These are phyloP conservation scores for Achaetomium macrosporum DNA, from an alignment of 2,329 filamentous ascomycete species.

Conservation along the genomic window DNA sequence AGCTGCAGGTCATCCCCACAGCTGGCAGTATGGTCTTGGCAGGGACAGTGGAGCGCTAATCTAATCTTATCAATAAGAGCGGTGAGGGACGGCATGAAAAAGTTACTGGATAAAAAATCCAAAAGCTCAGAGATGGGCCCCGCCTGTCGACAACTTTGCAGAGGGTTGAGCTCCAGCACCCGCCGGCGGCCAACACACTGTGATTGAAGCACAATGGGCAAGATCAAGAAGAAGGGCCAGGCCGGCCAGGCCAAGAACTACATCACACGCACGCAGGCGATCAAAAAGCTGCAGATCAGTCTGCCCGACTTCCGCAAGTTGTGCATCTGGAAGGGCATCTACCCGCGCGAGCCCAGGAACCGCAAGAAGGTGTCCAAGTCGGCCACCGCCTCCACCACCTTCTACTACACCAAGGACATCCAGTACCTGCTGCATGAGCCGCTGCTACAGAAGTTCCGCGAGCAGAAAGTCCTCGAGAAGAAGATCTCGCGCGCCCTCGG, in stretches of 20 bases:
- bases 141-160: slow-evolving; percentile 11
- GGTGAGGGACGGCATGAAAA: slow-evolving; percentile 26
- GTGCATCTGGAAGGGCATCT: slow-evolving; percentile 99
- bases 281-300: slow-evolving; percentile 95
- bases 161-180: not conserved
- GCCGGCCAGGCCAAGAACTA: slow-evolving; percentile 96
- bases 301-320: slow-evolving; percentile 95
- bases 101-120: slow-evolving; percentile 21
- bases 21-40: slow-evolving; percentile 8
- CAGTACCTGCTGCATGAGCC: slow-evolving; percentile 98
- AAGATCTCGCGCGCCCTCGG: slow-evolving; percentile 93
- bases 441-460: slow-evolving; percentile 86
- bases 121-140: slow-evolving; percentile 18
- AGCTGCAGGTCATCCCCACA: not conserved
- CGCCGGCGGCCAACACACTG: slow-evolving; percentile 21
- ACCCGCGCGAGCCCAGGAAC: slow-evolving; percentile 91
- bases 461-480: slow-evolving; percentile 94
- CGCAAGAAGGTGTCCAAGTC: slow-evolving; percentile 96
- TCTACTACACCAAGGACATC: slow-evolving; percentile 89
- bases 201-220: slow-evolving; percentile 49
- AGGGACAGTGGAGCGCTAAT: slow-evolving; percentile 3
- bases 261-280: slow-evolving; percentile 92
- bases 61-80: slow-evolving; percentile 21
- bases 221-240: slow-evolving; percentile 88
- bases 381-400: slow-evolving; percentile 84